phyloP scores from a whole-genome alignment of 2,329 filamentous ascomycete genomes.

The Teratosphaeria zuluensis region DNA sequence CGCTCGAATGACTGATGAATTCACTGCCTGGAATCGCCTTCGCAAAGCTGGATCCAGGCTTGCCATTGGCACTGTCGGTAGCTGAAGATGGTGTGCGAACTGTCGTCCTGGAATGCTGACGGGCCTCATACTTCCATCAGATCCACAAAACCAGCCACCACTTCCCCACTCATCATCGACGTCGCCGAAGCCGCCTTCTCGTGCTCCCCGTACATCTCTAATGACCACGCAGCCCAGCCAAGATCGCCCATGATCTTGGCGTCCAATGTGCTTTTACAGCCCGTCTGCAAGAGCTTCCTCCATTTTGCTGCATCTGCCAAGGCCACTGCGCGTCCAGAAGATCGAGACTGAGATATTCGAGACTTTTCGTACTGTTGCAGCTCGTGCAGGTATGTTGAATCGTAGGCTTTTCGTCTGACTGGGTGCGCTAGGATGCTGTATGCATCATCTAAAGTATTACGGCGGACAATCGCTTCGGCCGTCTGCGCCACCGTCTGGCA shows the following conservation, averaged over 20 bases:
- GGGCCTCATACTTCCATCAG: neutral
- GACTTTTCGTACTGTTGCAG: constrained; percentile 1
- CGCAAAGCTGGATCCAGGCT: no score
- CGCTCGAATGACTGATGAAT: no score
- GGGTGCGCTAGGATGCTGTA: constrained; percentile 2
- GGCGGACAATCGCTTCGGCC: neutral
- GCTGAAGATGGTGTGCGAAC: neutral
- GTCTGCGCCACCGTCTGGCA: neutral
- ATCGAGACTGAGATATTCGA: neutral
- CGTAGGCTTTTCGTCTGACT: constrained; percentile 1
- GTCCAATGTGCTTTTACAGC: neutral
- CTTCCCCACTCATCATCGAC: neutral
- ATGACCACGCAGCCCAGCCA: neutral
- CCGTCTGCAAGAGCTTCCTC: neutral
- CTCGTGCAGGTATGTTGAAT: neutral
- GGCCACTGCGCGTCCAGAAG: neutral
- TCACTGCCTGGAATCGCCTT: no score
- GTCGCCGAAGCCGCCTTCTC: neutral
- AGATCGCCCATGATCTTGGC: neutral
- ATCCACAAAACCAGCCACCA: neutral
- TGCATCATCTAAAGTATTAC: neutral
- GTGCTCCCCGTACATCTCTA: neutral
- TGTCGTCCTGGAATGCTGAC: neutral
- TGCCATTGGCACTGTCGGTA: no score
- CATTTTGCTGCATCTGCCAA: neutral